Conservation (phyloP, 768 basidiomycete genomes). For the Trametes sanguinea region DNA sequence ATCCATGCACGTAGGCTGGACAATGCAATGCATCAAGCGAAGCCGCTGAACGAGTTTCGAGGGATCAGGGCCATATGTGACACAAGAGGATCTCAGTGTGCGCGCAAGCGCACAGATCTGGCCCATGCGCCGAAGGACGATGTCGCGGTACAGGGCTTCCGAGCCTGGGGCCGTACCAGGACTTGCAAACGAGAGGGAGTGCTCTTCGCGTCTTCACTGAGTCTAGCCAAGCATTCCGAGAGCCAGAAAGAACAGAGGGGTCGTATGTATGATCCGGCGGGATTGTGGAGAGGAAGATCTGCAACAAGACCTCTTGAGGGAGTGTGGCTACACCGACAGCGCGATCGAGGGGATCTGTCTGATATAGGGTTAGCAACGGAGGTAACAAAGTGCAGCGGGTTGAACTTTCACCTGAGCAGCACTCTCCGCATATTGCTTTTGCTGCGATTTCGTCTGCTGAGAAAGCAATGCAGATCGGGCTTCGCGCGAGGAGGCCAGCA, state of each 20-base stretch:
- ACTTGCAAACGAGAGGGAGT: conserved; percentile 13
- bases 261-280: neutral
- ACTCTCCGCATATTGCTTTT: no score
- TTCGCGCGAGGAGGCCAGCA: neutral
- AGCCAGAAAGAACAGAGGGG: neutral
- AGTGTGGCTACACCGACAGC: neutral
- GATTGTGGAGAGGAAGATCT: neutral
- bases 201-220: neutral
- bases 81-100: neutral
- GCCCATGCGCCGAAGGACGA: conserved; percentile 4
- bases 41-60: neutral
- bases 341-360: neutral
- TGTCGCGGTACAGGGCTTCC: neutral
- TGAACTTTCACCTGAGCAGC: no score
- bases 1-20: neutral
- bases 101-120: neutral
- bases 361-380: neutral
- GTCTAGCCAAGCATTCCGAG: neutral
- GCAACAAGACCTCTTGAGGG: neutral
- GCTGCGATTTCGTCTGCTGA: no score
- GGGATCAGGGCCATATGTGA: neutral
- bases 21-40: neutral
- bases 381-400: no score
- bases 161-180: conserved; percentile 1
- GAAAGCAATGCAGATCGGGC: neutral